Evolutionary conservation across 768 basidiomycete genomes (phyloP).

Genomic region (Xerocomus spinulosus): DNA sequence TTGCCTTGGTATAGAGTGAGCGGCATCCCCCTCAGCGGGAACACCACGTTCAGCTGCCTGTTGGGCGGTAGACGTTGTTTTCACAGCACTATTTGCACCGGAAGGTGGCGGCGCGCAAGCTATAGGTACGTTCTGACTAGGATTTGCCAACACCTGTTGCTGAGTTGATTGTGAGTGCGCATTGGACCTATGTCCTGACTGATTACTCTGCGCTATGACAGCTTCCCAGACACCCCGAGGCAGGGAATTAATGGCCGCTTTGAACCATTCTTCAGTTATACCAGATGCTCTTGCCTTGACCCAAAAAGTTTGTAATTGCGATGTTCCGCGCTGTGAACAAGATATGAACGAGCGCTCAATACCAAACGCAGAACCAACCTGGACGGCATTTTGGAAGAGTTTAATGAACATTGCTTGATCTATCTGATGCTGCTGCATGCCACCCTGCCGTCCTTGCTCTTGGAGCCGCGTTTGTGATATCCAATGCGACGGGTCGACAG

Average conservation of each 20-base stretch:
- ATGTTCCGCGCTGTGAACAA: conserved; percentile 13
- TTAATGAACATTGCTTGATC: conserved; percentile 18
- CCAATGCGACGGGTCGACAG: not conserved
- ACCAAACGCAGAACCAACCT: conserved; percentile 14
- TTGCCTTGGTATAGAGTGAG: not conserved
- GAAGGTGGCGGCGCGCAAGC: not conserved
- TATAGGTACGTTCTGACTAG: not conserved
- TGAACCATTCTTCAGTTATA: conserved; percentile 20
- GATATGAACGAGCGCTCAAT: conserved; percentile 1
- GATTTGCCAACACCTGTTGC: not conserved
- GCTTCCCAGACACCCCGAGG: conserved; percentile 14
- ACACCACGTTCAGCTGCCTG: not conserved
- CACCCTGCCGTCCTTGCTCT: conserved; percentile 6
- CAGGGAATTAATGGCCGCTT: conserved; percentile 12
- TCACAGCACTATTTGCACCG: no score
- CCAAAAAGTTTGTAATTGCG: conserved; percentile 11
- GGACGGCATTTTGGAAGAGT: conserved; percentile 18
- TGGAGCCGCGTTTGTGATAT: conserved; percentile 4
- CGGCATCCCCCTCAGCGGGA: not conserved
- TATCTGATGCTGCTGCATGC: not conserved
- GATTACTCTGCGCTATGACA: conserved; percentile 2
- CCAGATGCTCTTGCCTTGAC: conserved; percentile 13
- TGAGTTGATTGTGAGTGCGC: no score
- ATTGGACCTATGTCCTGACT: not conserved
- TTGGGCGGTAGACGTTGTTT: not conserved